These are phyloP conservation scores for Russula vinacea DNA, from an alignment of 768 basidiomycete species.

Conservation along the genomic window DNA sequence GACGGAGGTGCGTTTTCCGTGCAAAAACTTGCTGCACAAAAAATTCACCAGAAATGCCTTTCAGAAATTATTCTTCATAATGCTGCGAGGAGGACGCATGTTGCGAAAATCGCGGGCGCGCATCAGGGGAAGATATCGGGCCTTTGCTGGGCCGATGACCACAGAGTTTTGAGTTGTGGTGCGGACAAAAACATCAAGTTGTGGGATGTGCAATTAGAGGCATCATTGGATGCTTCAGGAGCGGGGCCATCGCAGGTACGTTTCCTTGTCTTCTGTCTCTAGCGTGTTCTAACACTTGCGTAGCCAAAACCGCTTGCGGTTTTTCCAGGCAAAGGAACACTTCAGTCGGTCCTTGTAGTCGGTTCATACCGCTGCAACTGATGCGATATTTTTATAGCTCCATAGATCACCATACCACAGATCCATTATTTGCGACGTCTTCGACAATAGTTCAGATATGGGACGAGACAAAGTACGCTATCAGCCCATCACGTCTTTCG, in stretches of 20 bases:
- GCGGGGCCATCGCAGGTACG: slow-evolving; percentile 43
- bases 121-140: slow-evolving; percentile 88
- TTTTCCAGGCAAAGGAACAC: slow-evolving; percentile 82
- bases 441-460: slow-evolving; percentile 93
- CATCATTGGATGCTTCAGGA: slow-evolving; percentile 34
- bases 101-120: slow-evolving; percentile 59
- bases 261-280: not conserved
- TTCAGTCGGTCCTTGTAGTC: slow-evolving; percentile 65
- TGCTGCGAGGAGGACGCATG: slow-evolving; percentile 53
- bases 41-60: not conserved
- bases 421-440: slow-evolving; percentile 90
- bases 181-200: slow-evolving; percentile 80
- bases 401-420: slow-evolving; percentile 89
- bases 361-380: not conserved
- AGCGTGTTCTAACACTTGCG: slow-evolving; percentile 10
- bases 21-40: not conserved
- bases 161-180: slow-evolving; percentile 72
- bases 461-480: slow-evolving; percentile 93
- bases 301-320: slow-evolving; percentile 60
- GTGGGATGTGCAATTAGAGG: slow-evolving; percentile 53
- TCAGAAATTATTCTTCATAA: slow-evolving; percentile 86
- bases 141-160: slow-evolving; percentile 64
- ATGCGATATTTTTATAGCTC: slow-evolving; percentile 48
- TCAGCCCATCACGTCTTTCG: not conserved
- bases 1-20: slow-evolving; percentile 72